These are phyloP conservation scores for Trypanosoma scelopori DNA, from an alignment of 208 protist genomes.

Conservation along the genomic window DNA sequence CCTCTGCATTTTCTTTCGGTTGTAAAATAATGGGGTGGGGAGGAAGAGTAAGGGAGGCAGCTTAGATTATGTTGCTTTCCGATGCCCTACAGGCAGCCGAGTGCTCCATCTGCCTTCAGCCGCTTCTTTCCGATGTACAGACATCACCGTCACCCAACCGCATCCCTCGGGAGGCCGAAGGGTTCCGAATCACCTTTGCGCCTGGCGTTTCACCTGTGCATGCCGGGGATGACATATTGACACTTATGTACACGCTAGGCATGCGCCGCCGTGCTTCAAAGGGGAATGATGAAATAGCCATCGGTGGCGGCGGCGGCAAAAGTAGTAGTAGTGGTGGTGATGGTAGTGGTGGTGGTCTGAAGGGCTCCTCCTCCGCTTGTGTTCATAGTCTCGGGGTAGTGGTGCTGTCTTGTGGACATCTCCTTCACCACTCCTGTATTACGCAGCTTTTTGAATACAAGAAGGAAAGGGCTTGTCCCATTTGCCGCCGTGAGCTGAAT, in stretches of 20 bases:
- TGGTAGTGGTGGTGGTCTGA: not conserved
- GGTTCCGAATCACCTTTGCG: conserved; percentile 48
- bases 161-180: not conserved
- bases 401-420: conserved; percentile 63
- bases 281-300: conserved; percentile 11
- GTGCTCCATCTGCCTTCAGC: conserved; percentile 81
- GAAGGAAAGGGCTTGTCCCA: conserved; percentile 46
- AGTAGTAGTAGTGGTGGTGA: not conserved
- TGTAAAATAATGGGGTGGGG: not conserved
- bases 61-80: conserved; percentile 14
- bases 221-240: not conserved
- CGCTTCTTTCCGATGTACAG: conserved; percentile 25
- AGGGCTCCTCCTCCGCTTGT: not conserved
- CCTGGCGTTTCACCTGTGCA: conserved; percentile 33
- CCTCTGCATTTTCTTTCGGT: conserved; percentile 1
- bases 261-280: not conserved
- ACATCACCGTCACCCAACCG: not conserved
- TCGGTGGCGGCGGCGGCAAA: not conserved
- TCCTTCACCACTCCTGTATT: conserved; percentile 72
- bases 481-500: conserved; percentile 58
- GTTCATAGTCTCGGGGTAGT: conserved; percentile 14
- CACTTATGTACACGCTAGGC: conserved; percentile 1
- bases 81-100: conserved; percentile 55
- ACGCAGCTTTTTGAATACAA: conserved; percentile 70
- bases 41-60: not conserved